Conservation (phyloP, 148 eudicot genomes). For the Rhododendron vialii region DNA sequence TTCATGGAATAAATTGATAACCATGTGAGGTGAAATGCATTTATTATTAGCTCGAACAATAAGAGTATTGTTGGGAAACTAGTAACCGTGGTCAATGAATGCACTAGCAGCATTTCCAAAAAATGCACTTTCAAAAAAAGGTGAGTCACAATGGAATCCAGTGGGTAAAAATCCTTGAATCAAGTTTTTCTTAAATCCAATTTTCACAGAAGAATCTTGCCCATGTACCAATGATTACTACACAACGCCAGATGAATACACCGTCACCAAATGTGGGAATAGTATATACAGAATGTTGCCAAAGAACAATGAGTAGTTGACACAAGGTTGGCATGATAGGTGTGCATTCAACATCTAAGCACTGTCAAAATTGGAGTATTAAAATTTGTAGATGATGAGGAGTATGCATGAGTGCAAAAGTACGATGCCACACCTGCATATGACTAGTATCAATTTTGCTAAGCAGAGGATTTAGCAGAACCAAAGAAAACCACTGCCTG, state of each 20-base stretch:
- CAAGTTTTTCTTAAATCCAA: neutral
- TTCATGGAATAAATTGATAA: neutral
- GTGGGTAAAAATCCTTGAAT: neutral
- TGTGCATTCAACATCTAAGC: conserved; percentile 2
- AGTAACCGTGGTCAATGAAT: neutral
- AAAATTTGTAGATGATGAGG: neutral
- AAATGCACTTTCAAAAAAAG: neutral
- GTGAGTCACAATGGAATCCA: neutral
- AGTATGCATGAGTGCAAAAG: neutral
- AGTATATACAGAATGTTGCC: neutral
- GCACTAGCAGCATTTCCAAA: neutral
- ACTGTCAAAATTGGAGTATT: neutral
- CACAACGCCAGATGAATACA: neutral
- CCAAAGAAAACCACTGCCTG: conserved; percentile 95
- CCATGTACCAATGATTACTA: neutral
- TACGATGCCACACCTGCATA: conserved; percentile 44
- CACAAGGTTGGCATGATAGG: neutral
- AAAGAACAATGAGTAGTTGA: neutral
- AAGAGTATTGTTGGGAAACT: neutral
- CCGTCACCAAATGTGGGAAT: neutral
- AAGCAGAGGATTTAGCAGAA: conserved; percentile 68
- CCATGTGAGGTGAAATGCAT: neutral
- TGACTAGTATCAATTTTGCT: conserved; percentile 78
- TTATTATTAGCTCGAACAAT: neutral
- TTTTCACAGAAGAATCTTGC: neutral